Conservation (phyloP, 768 basidiomycete species). For the Mycena sanguinolenta region DNA sequence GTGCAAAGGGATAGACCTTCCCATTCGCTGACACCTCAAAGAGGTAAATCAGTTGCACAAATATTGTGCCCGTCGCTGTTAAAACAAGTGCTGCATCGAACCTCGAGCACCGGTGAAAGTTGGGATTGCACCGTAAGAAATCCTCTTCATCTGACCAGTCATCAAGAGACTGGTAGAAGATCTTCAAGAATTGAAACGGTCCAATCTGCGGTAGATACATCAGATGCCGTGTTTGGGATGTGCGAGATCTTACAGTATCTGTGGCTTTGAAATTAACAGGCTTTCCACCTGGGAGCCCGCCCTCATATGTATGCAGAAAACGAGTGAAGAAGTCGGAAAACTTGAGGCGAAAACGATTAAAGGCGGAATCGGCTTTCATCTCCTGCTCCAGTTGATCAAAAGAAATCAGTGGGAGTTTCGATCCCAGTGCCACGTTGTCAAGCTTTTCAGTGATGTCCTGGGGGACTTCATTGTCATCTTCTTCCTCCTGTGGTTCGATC, state of each 20-base stretch:
- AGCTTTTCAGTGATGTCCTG: neutral
- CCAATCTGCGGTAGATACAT: neutral
- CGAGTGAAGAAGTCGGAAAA: conserved; percentile 16
- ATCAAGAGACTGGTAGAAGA: conserved; percentile 37
- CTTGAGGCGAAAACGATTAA: conserved; percentile 19
- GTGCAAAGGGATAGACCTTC: conserved; percentile 17
- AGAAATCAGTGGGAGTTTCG: conserved; percentile 2
- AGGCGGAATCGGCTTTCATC: conserved; percentile 12
- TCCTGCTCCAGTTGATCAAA: conserved; percentile 18
- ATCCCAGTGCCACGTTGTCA: conserved; percentile 23
- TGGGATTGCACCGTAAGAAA: conserved; percentile 39
- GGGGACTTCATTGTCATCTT: neutral
- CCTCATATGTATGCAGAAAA: neutral
- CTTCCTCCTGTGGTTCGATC: too few species aligned
- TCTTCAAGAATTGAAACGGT: conserved; percentile 30
- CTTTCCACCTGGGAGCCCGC: neutral
- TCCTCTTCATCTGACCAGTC: conserved; percentile 39
- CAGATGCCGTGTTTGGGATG: too few species aligned
- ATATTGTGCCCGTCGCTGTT: neutral
- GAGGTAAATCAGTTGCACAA: neutral
- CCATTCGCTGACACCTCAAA: neutral
- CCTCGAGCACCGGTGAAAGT: conserved; percentile 15
- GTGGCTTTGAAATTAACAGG: neutral
- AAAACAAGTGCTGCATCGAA: conserved; percentile 31
- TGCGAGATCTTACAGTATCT: too few species aligned